phyloP scores from a whole-genome alignment of 805 yeast species.

The Hanseniaspora occidentalis region DNA sequence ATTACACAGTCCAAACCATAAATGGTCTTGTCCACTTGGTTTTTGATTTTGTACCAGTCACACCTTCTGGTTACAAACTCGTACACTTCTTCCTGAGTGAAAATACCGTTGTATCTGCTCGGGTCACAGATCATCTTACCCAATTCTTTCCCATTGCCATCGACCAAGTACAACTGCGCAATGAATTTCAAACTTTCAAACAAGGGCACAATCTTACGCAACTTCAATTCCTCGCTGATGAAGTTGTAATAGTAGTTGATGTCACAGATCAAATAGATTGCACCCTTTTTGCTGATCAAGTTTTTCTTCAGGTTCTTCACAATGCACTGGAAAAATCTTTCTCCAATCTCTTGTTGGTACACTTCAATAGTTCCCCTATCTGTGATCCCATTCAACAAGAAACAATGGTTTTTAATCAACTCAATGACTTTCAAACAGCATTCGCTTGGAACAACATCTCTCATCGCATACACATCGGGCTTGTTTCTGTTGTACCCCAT shows the following conservation, averaged over 20 bases:
- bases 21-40: slow-evolving; percentile 86
- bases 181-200: slow-evolving; percentile 72
- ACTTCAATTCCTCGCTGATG: slow-evolving; percentile 42
- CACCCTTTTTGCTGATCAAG: slow-evolving; percentile 69
- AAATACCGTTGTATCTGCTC: slow-evolving; percentile 76
- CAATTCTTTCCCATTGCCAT: slow-evolving; percentile 62
- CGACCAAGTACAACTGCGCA: slow-evolving; percentile 72
- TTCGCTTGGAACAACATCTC: slow-evolving; percentile 37
- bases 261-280: slow-evolving; percentile 70
- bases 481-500: slow-evolving; percentile 8
- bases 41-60: slow-evolving; percentile 71
- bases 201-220: slow-evolving; percentile 59
- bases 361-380: slow-evolving; percentile 84
- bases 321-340: slow-evolving; percentile 63
- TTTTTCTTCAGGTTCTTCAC: slow-evolving; percentile 67
- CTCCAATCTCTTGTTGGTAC: slow-evolving; percentile 88
- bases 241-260: slow-evolving; percentile 69
- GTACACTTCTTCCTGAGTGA: slow-evolving; percentile 87
- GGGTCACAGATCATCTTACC: slow-evolving; percentile 77
- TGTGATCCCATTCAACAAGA: slow-evolving; percentile 64
- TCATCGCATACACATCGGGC: slow-evolving; percentile 1
- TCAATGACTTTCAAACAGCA: slow-evolving; percentile 56
- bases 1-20: slow-evolving; percentile 80
- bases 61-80: slow-evolving; percentile 78
- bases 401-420: slow-evolving; percentile 58